Evolutionary conservation across 495 filamentous ascomycete genomes (phyloP).

Genomic region (Tuber indicum): DNA sequence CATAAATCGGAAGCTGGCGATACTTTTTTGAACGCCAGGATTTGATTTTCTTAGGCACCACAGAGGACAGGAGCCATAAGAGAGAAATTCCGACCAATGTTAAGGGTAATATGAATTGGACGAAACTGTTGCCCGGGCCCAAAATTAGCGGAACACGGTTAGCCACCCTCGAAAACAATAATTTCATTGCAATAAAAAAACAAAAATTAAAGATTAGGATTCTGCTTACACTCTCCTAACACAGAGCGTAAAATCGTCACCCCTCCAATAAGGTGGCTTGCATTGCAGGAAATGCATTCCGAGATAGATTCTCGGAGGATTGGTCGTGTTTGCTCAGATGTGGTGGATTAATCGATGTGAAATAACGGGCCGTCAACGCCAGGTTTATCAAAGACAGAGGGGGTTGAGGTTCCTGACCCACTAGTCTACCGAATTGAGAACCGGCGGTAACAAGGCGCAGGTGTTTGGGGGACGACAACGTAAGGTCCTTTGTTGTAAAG

Average conservation of each 20-base stretch:
- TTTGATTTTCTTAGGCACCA: slow-evolving; percentile 47
- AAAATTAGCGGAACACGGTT: background rate
- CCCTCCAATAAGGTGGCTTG: slow-evolving; percentile 69
- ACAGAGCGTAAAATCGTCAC: slow-evolving; percentile 82
- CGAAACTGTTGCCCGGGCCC: slow-evolving; percentile 54
- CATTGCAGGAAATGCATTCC: slow-evolving; percentile 60
- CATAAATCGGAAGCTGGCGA: slow-evolving; percentile 50
- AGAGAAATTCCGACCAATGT: slow-evolving; percentile 63
- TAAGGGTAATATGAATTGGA: slow-evolving; percentile 77
- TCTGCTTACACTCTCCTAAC: slow-evolving; percentile 76
- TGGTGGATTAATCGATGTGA: background rate
- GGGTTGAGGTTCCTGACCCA: background rate
- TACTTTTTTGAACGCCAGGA: slow-evolving; percentile 45
- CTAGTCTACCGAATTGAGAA: background rate
- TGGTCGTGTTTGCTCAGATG: slow-evolving; percentile 7
- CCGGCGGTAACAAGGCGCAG: background rate
- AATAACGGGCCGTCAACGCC: background rate
- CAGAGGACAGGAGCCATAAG: slow-evolving; percentile 55
- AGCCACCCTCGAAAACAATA: slow-evolving; percentile 5
- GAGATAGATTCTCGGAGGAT: background rate
- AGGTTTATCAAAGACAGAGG: background rate
- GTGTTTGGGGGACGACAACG: background rate
- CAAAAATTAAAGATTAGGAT: slow-evolving; percentile 4
- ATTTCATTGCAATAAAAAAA: slow-evolving; percentile 3
- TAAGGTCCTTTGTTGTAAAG: background rate